phyloP scores from a whole-genome alignment of 352 stramenopile species.

The Pythium phragmiticola region DNA sequence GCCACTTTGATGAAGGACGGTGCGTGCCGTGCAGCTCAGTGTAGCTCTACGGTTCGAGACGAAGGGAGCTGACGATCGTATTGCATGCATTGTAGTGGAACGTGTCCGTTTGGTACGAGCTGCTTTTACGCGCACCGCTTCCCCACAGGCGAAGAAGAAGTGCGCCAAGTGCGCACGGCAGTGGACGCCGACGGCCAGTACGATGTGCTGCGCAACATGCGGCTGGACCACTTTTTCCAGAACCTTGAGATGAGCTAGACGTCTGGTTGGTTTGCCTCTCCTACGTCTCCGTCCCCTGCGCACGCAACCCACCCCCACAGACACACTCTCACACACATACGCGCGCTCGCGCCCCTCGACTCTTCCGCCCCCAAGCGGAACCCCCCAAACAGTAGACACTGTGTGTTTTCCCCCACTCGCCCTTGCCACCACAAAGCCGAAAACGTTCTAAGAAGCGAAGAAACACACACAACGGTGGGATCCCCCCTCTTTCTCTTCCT shows the following conservation, averaged over 20 bases:
- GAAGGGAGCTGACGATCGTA: background rate
- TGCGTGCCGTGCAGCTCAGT: conserved; percentile 21
- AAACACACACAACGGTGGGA: background rate
- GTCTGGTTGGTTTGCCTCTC: background rate
- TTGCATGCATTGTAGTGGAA: conserved; percentile 40
- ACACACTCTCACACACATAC: too few species aligned
- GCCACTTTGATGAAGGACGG: conserved; percentile 81
- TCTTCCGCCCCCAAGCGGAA: too few species aligned
- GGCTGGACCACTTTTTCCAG: conserved; percentile 70
- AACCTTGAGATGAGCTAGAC: conserved; percentile 29
- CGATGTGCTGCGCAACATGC: conserved; percentile 69
- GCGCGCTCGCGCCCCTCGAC: too few species aligned
- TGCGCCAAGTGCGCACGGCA: conserved; percentile 65
- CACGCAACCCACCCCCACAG: too few species aligned
- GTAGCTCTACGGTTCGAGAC: background rate
- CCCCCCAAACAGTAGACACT: background rate
- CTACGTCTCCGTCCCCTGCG: background rate
- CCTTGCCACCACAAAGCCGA: too few species aligned
- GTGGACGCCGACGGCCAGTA: conserved; percentile 73
- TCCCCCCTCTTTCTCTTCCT: too few species aligned
- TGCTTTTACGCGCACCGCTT: conserved; percentile 87
- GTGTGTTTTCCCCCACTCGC: background rate
- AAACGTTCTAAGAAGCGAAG: conserved; percentile 13
- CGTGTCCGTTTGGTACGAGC: conserved; percentile 83
- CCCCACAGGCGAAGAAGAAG: conserved; percentile 56